phyloP scores from a whole-genome alignment of 2,329 filamentous ascomycete species.

The Epichloe uncinata region DNA sequence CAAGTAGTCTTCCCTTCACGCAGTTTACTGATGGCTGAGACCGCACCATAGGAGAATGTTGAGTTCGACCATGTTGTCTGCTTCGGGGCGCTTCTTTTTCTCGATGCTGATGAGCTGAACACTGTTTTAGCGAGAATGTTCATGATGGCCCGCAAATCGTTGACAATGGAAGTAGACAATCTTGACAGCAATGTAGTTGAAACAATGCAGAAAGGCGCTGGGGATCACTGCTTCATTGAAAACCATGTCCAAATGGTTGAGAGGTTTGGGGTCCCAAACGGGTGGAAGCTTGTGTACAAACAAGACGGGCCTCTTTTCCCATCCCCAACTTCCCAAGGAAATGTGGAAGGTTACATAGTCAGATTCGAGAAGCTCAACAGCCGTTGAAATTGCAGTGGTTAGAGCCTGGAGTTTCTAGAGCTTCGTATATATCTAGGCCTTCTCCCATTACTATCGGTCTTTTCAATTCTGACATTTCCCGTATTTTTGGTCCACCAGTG shows the following conservation, averaged over 20 bases:
- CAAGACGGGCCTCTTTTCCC: not conserved
- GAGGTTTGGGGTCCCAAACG: not conserved
- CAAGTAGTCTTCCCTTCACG: too few relatives aligned
- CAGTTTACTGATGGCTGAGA: too few relatives aligned
- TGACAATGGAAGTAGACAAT: not conserved
- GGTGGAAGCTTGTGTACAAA: not conserved
- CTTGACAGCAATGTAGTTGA: not conserved
- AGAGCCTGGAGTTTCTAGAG: too few relatives aligned
- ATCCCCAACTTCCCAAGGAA: not conserved
- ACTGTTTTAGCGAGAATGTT: not conserved
- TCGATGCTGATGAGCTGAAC: not conserved
- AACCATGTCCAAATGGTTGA: not conserved
- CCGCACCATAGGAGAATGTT: not conserved
- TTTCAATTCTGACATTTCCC: too few relatives aligned
- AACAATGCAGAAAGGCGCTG: not conserved
- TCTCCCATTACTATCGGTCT: too few relatives aligned
- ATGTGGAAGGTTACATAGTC: not conserved
- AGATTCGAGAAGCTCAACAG: not conserved
- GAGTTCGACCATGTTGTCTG: not conserved
- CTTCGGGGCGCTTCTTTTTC: not conserved
- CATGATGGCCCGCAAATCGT: not conserved
- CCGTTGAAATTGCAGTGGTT: not conserved
- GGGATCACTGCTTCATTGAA: not conserved
- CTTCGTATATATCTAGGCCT: too few relatives aligned
- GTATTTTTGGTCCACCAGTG: too few relatives aligned